These are phyloP conservation scores for Candida neerlandica DNA, from an alignment of 1,139 yeast genomes.

Conservation along the genomic window DNA sequence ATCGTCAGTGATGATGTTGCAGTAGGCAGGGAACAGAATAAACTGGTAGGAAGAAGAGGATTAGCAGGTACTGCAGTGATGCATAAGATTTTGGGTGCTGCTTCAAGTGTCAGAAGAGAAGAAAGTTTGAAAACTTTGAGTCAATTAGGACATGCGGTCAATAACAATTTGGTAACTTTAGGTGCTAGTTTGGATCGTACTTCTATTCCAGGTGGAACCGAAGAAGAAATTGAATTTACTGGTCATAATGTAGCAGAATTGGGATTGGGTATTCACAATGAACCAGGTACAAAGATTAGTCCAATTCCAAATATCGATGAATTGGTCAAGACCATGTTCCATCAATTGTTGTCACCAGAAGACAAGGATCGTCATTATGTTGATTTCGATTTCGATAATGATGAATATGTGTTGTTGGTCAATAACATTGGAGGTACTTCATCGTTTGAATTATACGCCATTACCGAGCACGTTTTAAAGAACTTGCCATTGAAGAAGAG, in stretches of 20 bases:
- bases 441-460: constrained; percentile 69
- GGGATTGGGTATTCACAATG: constrained; percentile 96
- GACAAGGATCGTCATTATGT: constrained; percentile 76
- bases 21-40: constrained; percentile 84
- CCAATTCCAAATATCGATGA: constrained; percentile 72
- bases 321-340: constrained; percentile 55
- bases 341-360: constrained; percentile 50
- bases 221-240: constrained; percentile 46
- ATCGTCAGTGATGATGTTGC: constrained; percentile 90
- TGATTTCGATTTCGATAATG: constrained; percentile 54
- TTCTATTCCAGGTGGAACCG: constrained; percentile 75
- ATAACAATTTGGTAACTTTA: constrained; percentile 72
- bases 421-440: constrained; percentile 90
- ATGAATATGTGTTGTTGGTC: constrained; percentile 68
- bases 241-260: constrained; percentile 69
- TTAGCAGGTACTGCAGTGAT: constrained; percentile 87
- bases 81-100: constrained; percentile 82
- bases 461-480: constrained; percentile 51
- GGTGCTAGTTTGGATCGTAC: constrained; percentile 92
- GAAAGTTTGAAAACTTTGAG: constrained; percentile 54
- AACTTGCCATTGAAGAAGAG: constrained; percentile 50
- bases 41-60: constrained; percentile 91
- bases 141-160: constrained; percentile 61
- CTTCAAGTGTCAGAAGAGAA: constrained; percentile 42
- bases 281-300: constrained; percentile 75